phyloP scores from a whole-genome alignment of 768 basidiomycete species.

The Tulasnella sp. region DNA sequence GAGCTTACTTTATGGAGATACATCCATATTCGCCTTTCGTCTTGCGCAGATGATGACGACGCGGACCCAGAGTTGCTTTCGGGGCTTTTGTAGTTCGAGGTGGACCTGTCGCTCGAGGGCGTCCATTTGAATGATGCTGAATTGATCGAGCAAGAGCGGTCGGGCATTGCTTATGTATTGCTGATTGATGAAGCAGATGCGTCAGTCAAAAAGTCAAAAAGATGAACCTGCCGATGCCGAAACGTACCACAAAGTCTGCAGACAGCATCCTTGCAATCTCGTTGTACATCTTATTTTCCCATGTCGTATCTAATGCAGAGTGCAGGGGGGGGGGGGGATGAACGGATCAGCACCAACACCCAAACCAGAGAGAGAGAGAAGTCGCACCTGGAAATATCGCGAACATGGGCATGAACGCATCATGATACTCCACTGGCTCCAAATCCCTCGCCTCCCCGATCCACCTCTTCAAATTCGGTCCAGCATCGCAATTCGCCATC shows the following conservation, averaged over 20 bases:
- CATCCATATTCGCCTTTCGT: background rate
- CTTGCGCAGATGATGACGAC: background rate
- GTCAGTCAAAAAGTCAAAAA: too few species aligned
- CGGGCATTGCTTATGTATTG: background rate
- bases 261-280: background rate
- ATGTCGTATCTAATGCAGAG: background rate
- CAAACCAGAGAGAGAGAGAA: background rate
- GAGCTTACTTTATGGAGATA: background rate
- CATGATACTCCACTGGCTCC: slow-evolving; percentile 5
- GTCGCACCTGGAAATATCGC: slow-evolving; percentile 1
- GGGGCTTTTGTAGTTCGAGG: background rate
- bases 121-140: background rate
- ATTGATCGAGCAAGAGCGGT: background rate
- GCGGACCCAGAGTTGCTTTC: background rate
- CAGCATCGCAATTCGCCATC: slow-evolving; percentile 5
- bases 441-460: background rate
- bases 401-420: slow-evolving; percentile 3
- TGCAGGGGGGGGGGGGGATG: background rate
- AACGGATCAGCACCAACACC: background rate
- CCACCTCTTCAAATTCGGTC: background rate
- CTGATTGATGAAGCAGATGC: background rate
- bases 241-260: background rate
- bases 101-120: background rate
- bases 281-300: slow-evolving; percentile 1
- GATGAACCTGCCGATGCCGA: too few species aligned